These are phyloP conservation scores for Akanthomyces dipterigenus DNA, from an alignment of 2,329 filamentous ascomycete species.

Conservation along the genomic window DNA sequence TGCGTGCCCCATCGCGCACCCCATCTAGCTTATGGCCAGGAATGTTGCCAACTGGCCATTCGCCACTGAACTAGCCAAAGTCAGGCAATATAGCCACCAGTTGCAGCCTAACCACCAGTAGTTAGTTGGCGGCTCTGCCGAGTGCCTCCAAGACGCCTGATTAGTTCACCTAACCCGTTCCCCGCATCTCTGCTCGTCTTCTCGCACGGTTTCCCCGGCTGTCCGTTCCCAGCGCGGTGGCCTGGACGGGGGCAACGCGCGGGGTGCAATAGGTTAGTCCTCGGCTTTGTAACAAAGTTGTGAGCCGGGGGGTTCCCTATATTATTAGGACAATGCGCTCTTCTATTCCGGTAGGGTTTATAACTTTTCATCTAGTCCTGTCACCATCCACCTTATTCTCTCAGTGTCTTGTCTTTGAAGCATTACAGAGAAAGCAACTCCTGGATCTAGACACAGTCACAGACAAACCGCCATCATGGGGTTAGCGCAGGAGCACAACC, in stretches of 20 bases:
- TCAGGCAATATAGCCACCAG: background rate
- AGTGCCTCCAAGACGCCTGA: background rate
- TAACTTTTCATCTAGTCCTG: background rate
- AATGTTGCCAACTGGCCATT: background rate
- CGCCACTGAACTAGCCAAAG: background rate
- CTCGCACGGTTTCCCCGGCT: slow-evolving; percentile 1
- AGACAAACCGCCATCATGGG: slow-evolving; percentile 9
- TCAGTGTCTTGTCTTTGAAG: background rate
- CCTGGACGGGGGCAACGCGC: background rate
- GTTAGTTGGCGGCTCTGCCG: background rate
- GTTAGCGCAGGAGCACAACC: slow-evolving; percentile 11
- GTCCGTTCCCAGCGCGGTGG: slow-evolving; percentile 3
- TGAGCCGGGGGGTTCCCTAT: background rate
- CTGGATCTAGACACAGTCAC: background rate
- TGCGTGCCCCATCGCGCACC: background rate
- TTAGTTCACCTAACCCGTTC: slow-evolving; percentile 8
- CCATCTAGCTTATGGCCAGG: background rate
- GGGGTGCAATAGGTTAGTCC: background rate
- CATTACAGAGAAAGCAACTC: background rate
- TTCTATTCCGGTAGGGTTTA: background rate
- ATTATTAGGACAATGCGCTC: background rate
- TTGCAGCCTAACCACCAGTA: no score
- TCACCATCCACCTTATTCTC: background rate
- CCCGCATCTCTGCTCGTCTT: background rate
- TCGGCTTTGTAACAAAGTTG: background rate